A percentile compares a stretch with the other conserved stretches of the same genome.
Conservation (phyloP, 352 stramenopile species). For the Lagenidium giganteum region DNA sequence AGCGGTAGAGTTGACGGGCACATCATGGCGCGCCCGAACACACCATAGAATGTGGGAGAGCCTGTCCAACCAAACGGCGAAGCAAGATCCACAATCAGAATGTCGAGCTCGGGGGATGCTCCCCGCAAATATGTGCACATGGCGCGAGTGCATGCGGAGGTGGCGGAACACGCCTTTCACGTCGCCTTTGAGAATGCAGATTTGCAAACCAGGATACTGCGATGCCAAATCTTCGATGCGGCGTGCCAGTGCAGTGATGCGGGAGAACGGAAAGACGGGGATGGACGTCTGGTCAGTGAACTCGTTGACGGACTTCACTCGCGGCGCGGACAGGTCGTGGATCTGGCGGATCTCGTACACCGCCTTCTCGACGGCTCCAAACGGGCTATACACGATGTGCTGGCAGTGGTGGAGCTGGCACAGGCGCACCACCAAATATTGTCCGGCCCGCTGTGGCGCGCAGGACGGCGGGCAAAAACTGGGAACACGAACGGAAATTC, state of each 20-base stretch:
- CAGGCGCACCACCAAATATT: too few species aligned
- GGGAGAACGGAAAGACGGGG: too few species aligned
- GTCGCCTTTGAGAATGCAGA: slow-evolving; percentile 13
- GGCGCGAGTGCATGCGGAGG: slow-evolving; percentile 1
- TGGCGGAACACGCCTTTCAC: slow-evolving; percentile 11
- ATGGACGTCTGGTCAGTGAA: too few species aligned
- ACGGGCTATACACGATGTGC: too few species aligned
- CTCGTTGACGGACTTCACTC: not conserved
- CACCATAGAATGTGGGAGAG: slow-evolving; percentile 10
- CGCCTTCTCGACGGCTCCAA: too few species aligned
- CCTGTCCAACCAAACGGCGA: slow-evolving; percentile 13
- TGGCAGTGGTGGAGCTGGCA: too few species aligned
- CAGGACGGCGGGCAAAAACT: too few species aligned
- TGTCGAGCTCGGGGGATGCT: slow-evolving; percentile 3
- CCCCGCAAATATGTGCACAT: slow-evolving; percentile 12
- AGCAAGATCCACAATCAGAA: slow-evolving; percentile 7
- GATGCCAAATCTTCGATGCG: slow-evolving; percentile 7
- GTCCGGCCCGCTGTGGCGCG: too few species aligned
- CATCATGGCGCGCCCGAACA: slow-evolving; percentile 10
- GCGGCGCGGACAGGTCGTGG: not conserved
- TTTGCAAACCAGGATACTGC: not conserved
- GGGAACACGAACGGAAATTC: too few species aligned
- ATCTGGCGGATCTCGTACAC: too few species aligned
- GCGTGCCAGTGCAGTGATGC: slow-evolving; percentile 2
- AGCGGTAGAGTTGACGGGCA: slow-evolving; percentile 17